Conservation (phyloP, 805 yeast species). For the Schwanniomyces polymorphus region DNA sequence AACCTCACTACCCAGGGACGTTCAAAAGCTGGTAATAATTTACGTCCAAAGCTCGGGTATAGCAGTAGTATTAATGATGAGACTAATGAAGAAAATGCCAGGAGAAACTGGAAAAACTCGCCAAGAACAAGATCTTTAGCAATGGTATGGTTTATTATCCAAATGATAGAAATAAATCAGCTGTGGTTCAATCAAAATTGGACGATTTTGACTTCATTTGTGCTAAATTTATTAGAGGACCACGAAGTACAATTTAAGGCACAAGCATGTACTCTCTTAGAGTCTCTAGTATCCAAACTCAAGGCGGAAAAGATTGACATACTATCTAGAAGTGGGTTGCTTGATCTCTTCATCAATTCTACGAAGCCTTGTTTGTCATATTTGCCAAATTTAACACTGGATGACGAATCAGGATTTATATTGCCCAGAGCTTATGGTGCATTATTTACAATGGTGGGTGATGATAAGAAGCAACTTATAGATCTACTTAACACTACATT, state of each 20-base stretch:
- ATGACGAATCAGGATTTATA: slow-evolving; percentile 16
- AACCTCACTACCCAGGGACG: neutral
- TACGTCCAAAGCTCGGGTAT: slow-evolving; percentile 20
- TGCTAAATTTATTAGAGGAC: slow-evolving; percentile 35
- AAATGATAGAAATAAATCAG: slow-evolving; percentile 1
- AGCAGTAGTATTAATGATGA: slow-evolving; percentile 14
- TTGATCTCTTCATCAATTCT: slow-evolving; percentile 23
- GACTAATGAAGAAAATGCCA: slow-evolving; percentile 20
- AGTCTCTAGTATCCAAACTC: slow-evolving; percentile 9
- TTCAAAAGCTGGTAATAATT: slow-evolving; percentile 7
- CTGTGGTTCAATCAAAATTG: slow-evolving; percentile 14
- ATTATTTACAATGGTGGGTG: slow-evolving; percentile 10
- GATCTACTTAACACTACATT: slow-evolving; percentile 25
- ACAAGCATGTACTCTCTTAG: slow-evolving; percentile 22
- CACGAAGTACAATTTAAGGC: slow-evolving; percentile 26
- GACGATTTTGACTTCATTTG: slow-evolving; percentile 29
- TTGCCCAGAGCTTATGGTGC: slow-evolving; percentile 22
- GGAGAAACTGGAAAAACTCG: slow-evolving; percentile 27
- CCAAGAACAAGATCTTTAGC: slow-evolving; percentile 22
- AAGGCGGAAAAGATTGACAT: slow-evolving; percentile 1
- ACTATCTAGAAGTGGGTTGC: slow-evolving; percentile 24
- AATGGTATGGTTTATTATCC: slow-evolving; percentile 23
- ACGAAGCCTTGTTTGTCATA: slow-evolving; percentile 22
- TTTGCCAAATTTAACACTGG: slow-evolving; percentile 28
- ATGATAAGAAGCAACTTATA: slow-evolving; percentile 10